phyloP scores from a whole-genome alignment of 192 early-diverging fungal species.

The Podila epigama region DNA sequence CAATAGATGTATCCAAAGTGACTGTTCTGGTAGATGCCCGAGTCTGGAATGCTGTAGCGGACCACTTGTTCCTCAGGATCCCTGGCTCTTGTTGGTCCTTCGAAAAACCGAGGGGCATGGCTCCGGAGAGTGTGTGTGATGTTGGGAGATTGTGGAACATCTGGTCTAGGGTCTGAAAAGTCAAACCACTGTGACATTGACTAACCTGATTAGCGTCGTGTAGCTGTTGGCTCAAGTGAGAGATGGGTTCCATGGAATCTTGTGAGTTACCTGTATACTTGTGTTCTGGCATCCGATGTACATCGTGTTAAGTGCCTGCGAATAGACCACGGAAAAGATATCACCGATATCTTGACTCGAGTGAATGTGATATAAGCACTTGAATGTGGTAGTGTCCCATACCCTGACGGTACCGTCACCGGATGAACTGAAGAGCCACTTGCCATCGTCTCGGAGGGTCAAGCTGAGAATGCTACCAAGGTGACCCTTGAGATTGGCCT shows the following conservation, averaged over 20 bases:
- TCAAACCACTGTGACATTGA: slow-evolving; percentile 49
- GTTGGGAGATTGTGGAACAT: slow-evolving; percentile 34
- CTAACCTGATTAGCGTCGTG: not conserved
- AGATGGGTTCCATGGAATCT: too few species aligned
- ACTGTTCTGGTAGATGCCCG: slow-evolving; percentile 62
- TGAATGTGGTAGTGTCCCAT: slow-evolving; percentile 70
- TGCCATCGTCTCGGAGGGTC: slow-evolving; percentile 54
- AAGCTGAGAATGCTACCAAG: slow-evolving; percentile 57
- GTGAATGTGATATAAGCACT: slow-evolving; percentile 67
- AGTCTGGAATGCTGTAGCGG: slow-evolving; percentile 66
- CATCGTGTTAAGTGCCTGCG: slow-evolving; percentile 56
- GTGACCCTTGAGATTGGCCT: slow-evolving; percentile 57
- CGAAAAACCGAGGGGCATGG: slow-evolving; percentile 26
- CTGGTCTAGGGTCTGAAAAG: slow-evolving; percentile 22
- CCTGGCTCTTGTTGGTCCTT: slow-evolving; percentile 7
- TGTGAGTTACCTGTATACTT: slow-evolving; percentile 77
- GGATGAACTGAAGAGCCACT: slow-evolving; percentile 61
- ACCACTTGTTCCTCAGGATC: slow-evolving; percentile 54
- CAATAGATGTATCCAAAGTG: slow-evolving; percentile 81
- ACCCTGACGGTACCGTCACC: slow-evolving; percentile 77
- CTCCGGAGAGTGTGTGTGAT: slow-evolving; percentile 26
- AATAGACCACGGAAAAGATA: slow-evolving; percentile 72
- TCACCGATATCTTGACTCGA: slow-evolving; percentile 77
- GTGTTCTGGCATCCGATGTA: slow-evolving; percentile 83
- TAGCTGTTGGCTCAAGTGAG: not conserved